Base-by-base conservation (phyloP, 768 basidiomycete species). In the Hirschioporus abietinus region DNA sequence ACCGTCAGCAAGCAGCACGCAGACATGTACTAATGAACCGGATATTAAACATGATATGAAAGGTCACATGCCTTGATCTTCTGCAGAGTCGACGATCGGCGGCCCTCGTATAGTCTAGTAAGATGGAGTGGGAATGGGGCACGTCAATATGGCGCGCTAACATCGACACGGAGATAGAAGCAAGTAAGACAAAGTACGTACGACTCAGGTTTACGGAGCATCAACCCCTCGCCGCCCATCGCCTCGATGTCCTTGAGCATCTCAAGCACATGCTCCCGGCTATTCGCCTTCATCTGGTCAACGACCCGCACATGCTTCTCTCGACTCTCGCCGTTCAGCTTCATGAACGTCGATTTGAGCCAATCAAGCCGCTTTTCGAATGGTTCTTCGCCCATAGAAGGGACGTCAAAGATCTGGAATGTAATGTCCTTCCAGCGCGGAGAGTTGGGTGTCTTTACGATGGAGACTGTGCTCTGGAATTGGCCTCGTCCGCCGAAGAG, bases 391-490 rank as follows among this genome's bases (percentile, higher is more conserved):
- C 77, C 80, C 23, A 76, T 78, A 1, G 84, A 86, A 12, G 86
- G 86, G 30, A 85, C 78, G 69, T 88, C 86, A 67, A 88, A 88
- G 61, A 87, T 78, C 83, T 86, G 82, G 72, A 85, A 87, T 12
- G 80, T 81, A 61, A 86, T 84, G 9, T 73, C 77, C 66, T 82
- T 79, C 86, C 86, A 86, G 65, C 84, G 83, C 24, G 84, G 81
- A 2, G 85, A 86, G 68, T 85, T 85, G 66, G 78, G 71, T 20
- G 85, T 85, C 71, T 85, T 86, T 58, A 88, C 86, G 60, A 88
- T 81, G 0, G 85, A 86, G 0, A 88, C 84, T 0, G 85, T 85
- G 9, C 81, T 80, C 68, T 85, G 83, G 71, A 88, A 88, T 67
- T 84, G 74, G 26, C 83, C 79, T n/a, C 85, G 79, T 18, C 86